Conservation (phyloP, 306 rosid species). For the Casuarina equisetifolia region DNA sequence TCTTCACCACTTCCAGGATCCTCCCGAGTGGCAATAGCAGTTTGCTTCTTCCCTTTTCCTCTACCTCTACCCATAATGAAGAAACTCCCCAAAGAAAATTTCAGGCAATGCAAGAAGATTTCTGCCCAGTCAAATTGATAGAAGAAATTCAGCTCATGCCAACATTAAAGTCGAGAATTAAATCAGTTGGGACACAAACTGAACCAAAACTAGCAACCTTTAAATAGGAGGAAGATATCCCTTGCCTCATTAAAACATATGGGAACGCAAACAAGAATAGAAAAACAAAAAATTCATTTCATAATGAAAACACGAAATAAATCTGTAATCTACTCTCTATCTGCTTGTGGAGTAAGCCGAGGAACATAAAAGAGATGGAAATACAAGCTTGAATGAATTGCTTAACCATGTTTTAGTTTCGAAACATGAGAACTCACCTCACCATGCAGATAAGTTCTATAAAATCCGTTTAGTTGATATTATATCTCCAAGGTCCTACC, state of each 20-base stretch:
- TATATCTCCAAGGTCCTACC: neutral
- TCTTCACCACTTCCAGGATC: conserved; percentile 60
- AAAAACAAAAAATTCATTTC: conserved; percentile 6
- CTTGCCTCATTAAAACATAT: conserved; percentile 5
- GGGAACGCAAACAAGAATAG: neutral
- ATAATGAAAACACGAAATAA: neutral
- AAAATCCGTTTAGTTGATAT: neutral
- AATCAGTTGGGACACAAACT: conserved; percentile 13
- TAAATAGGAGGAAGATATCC: conserved; percentile 11
- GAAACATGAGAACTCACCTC: neutral
- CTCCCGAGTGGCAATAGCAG: conserved; percentile 38
- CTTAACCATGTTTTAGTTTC: neutral
- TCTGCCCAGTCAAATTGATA: conserved; percentile 33
- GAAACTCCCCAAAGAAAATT: conserved; percentile 23
- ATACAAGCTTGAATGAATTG: neutral
- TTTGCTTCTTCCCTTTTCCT: conserved; percentile 70
- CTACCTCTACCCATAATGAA: conserved; percentile 66
- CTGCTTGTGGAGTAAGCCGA: conserved; percentile 1
- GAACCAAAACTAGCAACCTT: conserved; percentile 21
- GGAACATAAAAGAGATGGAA: neutral
- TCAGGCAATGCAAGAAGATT: conserved; percentile 22
- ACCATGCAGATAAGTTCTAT: conserved; percentile 1
- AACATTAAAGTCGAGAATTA: neutral
- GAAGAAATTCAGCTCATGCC: conserved; percentile 8
- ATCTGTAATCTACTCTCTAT: neutral